Evolutionary conservation across 2,329 filamentous ascomycete species (phyloP), one percentile per base, ranked within the genome.

Genomic region (Clarireedia monteithiana): DNA sequence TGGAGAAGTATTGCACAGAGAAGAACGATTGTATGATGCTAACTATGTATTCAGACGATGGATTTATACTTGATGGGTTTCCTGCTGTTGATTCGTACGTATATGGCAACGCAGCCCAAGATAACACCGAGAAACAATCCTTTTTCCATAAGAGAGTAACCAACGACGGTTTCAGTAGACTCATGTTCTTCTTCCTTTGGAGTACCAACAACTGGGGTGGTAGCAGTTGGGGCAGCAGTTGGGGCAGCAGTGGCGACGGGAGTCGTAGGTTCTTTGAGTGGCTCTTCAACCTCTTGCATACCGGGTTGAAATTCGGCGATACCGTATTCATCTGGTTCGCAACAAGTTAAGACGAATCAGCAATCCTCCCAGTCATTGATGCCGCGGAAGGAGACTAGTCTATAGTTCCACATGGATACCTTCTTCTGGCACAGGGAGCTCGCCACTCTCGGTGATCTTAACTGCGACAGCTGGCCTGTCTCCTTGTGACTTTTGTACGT

Each of bases 321-420:
- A 27, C 68, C 68, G 54, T 66, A 66, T 58, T 63, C 58, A 62
- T 61, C 67, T 68, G 62, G 39, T 26, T 57, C 17, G 34, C 39
- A 49, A 46, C 23, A 27, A 42, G 61, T 59, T 57, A 60, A 63
- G 59, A 61, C 57, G 58, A 59, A 69, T 69, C 66, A 69, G 66
- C 60, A 62, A 64, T 61, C 63, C 60, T 58, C 48, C 46, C 59
- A 60, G 59, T 55, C 40, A 61, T 50, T 42, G 50, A 55, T 47
- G 53, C 53, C 55, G 53, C 54, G 61, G 20, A 47, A 61, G 59
- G 59, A 62, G 60, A 61, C 60, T 64, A 66, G 70, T 77, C 81
- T 86, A 94, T 74, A 94, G 87, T 77, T 94, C 89, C 76, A 85
- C 82, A 76, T 91, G 87, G 78, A 90, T 92, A 94, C 89, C 89